Evolutionary conservation across 208 protist genomes (phyloP).

Genomic region (Tritrichomonas musculus): DNA sequence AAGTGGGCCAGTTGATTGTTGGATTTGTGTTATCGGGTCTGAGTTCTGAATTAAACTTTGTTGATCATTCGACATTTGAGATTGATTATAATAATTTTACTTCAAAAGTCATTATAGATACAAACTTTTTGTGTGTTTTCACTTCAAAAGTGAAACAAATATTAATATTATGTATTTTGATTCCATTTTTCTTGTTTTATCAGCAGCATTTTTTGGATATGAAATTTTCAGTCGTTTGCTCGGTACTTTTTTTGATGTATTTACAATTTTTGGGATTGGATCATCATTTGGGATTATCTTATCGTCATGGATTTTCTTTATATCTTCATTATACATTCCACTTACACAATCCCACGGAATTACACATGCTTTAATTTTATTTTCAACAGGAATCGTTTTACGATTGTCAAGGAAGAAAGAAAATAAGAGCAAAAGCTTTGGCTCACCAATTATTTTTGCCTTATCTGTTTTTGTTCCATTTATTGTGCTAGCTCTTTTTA

Average conservation of each 20-base stretch:
- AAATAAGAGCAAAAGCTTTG: not conserved
- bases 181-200: no score
- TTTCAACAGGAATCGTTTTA: not conserved
- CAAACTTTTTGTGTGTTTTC: no score
- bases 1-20: no score
- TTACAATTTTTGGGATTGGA: not conserved
- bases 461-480: not conserved
- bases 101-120: no score
- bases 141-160: no score
- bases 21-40: no score
- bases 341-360: not conserved
- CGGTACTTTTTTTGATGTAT: not conserved
- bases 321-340: not conserved
- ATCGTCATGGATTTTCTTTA: conserved; percentile 12
- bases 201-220: not conserved
- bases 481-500: not conserved
- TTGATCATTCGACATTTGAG: no score
- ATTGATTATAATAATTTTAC: no score
- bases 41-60: no score
- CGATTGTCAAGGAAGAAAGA: not conserved
- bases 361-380: not conserved
- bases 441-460: not conserved
- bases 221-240: not conserved
- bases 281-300: conserved; percentile 1
- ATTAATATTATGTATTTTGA: no score